These are phyloP conservation scores for Populus hybrid DNA, from an alignment of 441 rosid genomes.

Conservation along the genomic window DNA sequence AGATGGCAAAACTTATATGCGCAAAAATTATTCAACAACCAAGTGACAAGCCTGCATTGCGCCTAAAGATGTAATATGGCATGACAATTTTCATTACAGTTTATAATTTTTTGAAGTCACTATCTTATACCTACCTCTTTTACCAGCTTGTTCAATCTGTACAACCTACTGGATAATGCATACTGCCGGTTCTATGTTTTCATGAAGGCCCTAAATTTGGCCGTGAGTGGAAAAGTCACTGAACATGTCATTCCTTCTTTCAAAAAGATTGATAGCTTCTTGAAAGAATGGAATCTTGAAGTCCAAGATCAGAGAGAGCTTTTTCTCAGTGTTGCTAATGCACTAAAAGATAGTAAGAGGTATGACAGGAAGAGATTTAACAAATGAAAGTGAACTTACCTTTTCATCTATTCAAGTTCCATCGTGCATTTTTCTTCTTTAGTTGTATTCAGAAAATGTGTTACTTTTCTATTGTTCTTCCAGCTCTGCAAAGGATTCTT, in stretches of 20 bases:
- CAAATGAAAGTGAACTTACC: background rate
- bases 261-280: slow-evolving; percentile 70
- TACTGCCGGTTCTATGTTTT: slow-evolving; percentile 74
- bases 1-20: slow-evolving; percentile 70
- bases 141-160: slow-evolving; percentile 90
- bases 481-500: slow-evolving; percentile 75
- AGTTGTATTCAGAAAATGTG: background rate
- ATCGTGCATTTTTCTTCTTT: background rate
- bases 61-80: slow-evolving; percentile 75
- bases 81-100: slow-evolving; percentile 1
- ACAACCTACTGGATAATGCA: slow-evolving; percentile 72
- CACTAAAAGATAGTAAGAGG: slow-evolving; percentile 80
- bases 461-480: slow-evolving; percentile 22
- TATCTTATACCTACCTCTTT: slow-evolving; percentile 25
- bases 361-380: slow-evolving; percentile 9
- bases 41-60: slow-evolving; percentile 79
- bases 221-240: slow-evolving; percentile 74
- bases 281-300: slow-evolving; percentile 95
- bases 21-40: slow-evolving; percentile 79
- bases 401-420: background rate
- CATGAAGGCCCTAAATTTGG: slow-evolving; percentile 70
- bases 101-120: slow-evolving; percentile 6
- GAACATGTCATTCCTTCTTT: slow-evolving; percentile 72
- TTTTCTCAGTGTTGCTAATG: slow-evolving; percentile 71
- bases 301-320: slow-evolving; percentile 78